A percentile compares a stretch with the other conserved stretches of the same genome.
Conservation (phyloP, 2,329 filamentous ascomycete species). For the Trichoderma sp. region DNA sequence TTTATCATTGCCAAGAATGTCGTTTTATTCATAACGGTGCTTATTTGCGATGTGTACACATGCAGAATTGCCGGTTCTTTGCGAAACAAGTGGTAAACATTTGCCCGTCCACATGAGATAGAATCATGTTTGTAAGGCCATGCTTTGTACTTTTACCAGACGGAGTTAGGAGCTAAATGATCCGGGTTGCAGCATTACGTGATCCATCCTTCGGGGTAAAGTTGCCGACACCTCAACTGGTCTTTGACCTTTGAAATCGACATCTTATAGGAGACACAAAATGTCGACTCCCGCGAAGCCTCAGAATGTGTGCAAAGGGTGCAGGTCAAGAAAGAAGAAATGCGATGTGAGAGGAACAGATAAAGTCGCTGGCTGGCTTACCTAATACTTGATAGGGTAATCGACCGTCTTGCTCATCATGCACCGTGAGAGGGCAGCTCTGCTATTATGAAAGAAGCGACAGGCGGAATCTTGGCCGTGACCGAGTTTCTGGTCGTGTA, state of each 20-base stretch:
- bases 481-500: neutral
- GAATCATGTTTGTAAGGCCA: neutral
- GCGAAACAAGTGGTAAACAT: neutral
- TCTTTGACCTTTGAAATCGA: neutral
- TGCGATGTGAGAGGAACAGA: constrained; percentile 28
- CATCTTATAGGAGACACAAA: neutral
- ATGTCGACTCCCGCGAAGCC: constrained; percentile 33
- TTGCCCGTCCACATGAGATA: neutral
- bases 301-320: constrained; percentile 32
- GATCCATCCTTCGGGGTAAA: neutral
- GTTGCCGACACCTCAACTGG: neutral
- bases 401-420: constrained; percentile 29
- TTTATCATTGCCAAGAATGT: neutral
- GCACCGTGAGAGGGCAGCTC: constrained; percentile 30
- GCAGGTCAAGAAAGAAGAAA: constrained; percentile 34
- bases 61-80: neutral
- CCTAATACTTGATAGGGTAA: constrained; percentile 23
- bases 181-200: constrained; percentile 15
- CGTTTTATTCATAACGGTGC: neutral
- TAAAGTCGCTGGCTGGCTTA: neutral
- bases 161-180: constrained; percentile 17
- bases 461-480: neutral
- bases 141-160: neutral
- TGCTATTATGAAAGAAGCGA: constrained; percentile 28
- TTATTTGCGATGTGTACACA: neutral